Conservation (phyloP, 768 basidiomycete species). For the Suillus paluster region DNA sequence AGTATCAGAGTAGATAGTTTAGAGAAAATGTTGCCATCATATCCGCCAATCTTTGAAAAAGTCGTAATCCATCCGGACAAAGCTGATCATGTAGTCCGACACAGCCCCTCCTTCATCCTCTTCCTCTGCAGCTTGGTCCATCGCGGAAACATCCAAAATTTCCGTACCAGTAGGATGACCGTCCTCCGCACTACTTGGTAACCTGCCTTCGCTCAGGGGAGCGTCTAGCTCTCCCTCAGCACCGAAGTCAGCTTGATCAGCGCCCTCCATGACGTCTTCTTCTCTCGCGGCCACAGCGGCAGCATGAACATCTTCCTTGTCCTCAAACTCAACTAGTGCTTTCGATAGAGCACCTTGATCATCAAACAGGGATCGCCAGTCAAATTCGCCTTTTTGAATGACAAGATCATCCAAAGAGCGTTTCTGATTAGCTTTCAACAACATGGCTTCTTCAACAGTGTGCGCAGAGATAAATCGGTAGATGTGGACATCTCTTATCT, state of each 20-base stretch:
- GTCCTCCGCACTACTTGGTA: constrained; percentile 14
- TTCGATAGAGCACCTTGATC: constrained; percentile 66
- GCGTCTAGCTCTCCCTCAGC: constrained; percentile 42
- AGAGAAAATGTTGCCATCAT: constrained; percentile 28
- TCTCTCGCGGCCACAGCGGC: constrained; percentile 78
- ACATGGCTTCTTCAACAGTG: constrained; percentile 96
- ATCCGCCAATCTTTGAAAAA: constrained; percentile 77
- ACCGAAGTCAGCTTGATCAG: constrained; percentile 81
- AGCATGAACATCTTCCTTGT: constrained; percentile 84
- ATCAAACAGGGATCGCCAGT: constrained; percentile 85
- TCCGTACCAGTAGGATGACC: constrained; percentile 28
- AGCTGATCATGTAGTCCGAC: constrained; percentile 83
- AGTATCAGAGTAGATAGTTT: not conserved
- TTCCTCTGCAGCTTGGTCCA: constrained; percentile 40
- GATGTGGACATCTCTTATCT: constrained; percentile 95
- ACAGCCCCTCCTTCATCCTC: constrained; percentile 70
- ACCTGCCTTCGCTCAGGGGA: constrained; percentile 13
- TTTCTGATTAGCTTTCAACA: constrained; percentile 98
- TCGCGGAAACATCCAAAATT: constrained; percentile 31
- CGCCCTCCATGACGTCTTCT: constrained; percentile 72
- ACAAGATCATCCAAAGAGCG: constrained; percentile 88
- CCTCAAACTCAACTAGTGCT: constrained; percentile 86
- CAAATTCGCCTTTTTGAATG: constrained; percentile 93
- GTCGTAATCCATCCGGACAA: constrained; percentile 64
- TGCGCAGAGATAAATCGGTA: constrained; percentile 90